Evolutionary conservation across 208 protist genomes (phyloP), one percentile per base, ranked within the genome.

Genomic region (Trypanosoma lewisi): DNA sequence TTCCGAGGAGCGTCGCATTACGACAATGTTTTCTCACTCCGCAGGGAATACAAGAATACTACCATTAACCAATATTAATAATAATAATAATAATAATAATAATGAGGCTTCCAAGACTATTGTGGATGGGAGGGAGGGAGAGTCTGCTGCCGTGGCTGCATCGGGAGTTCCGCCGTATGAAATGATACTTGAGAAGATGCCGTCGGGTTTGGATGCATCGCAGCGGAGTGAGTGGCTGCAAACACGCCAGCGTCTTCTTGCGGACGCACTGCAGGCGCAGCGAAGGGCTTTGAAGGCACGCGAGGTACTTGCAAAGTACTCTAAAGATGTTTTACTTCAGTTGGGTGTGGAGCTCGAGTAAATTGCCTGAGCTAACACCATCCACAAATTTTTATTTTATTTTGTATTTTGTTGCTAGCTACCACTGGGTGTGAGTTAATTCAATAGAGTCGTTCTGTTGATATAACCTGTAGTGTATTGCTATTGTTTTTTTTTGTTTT

Each of bases 211-310:
- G 23, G 30, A 54, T 0, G 48, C 58, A 1, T 45, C 70, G 45
- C 51, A 53, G 37, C 61, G 54, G 50, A 37, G 60, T 0, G 63
- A 30, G 44, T 91, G 81, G 80, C 50, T 78, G 3, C 28, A 45
- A 55, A 41, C 62, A 37, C 76, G 71, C 61, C 71, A 85, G 16
- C 65, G 59, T 36, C 79, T 86, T 54, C 61, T 88, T 52, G 72
- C 71, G 37, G 85, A 91, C 61, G 85, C 85, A 34, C 49, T 80
- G 70, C 75, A 78, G 3, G 85, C 85, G 42, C 78, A 88, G 45
- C 36, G 55, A 11, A 86, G 83, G 68, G 87, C 84, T 42, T 54
- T 56, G 19, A 67, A 82, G 48, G 81, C 85, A 21, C 68, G 81
- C 8, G 57, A 45, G 30, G 85, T 81, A 6, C 74, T 90, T 62